Percentiles rank a stretch among this genome's conserved stretches.
Conservation (phyloP, 2,329 filamentous ascomycete genomes). For the Cladosporium colombiae region DNA sequence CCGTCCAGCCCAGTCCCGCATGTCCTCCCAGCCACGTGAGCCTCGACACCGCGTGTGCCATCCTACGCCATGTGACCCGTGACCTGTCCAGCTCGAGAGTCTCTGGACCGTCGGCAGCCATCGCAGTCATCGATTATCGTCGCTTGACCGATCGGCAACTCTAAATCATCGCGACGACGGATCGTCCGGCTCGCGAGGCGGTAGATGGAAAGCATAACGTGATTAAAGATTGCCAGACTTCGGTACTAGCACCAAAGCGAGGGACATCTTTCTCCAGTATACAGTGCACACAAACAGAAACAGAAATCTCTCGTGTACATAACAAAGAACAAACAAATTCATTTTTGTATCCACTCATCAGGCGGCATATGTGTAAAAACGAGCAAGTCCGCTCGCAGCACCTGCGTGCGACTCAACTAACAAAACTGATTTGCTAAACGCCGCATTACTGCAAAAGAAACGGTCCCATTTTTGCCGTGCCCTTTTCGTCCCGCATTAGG, state of each 20-base stretch:
- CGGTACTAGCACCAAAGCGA: background rate
- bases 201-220: background rate
- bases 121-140: background rate
- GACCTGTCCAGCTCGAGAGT: background rate
- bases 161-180: background rate
- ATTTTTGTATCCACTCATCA: constrained; percentile 9
- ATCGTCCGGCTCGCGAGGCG: background rate
- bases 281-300: background rate
- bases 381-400: background rate
- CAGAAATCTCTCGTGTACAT: background rate
- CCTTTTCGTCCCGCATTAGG: background rate
- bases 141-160: background rate
- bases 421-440: constrained; percentile 8
- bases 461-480: background rate
- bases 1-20: background rate
- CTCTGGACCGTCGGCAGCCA: background rate
- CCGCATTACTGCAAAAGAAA: constrained; percentile 10
- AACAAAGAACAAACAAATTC: constrained; percentile 3
- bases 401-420: constrained; percentile 1
- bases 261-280: background rate
- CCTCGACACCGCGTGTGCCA: background rate
- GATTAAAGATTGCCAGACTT: background rate
- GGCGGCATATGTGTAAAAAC: background rate
- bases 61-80: background rate
- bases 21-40: constrained; percentile 17